Percentiles rank a stretch among this genome's conserved stretches.
These are phyloP conservation scores for Pseudonitzschia multistriata DNA, from an alignment of 108 stramenopile species.

Conservation along the genomic window DNA sequence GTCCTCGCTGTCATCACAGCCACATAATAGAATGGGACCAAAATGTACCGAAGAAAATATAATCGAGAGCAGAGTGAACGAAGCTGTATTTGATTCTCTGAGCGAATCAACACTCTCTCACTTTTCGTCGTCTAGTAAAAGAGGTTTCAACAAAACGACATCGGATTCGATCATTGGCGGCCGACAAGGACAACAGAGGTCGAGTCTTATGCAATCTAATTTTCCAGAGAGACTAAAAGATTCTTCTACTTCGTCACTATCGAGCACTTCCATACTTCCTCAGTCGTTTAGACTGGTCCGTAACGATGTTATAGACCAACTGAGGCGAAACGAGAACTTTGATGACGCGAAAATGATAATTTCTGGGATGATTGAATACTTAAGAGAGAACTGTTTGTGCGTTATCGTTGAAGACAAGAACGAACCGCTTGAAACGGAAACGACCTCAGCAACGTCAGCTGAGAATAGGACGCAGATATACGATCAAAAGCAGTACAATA, in stretches of 20 bases:
- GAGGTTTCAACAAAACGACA: too few species aligned
- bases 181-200: too few species aligned
- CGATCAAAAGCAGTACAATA: background rate
- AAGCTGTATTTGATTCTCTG: background rate
- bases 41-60: background rate
- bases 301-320: slow-evolving; percentile 8
- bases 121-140: too few species aligned
- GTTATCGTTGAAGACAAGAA: background rate
- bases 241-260: background rate
- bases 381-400: slow-evolving; percentile 3
- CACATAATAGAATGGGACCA: background rate
- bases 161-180: too few species aligned
- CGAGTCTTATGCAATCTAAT: too few species aligned
- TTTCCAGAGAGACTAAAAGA: background rate
- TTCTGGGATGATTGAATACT: slow-evolving; percentile 23
- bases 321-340: slow-evolving; percentile 12
- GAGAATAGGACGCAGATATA: background rate
- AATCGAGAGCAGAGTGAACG: background rate
- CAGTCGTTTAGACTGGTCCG: slow-evolving; percentile 13
- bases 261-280: background rate
- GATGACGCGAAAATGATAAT: slow-evolving; percentile 24
- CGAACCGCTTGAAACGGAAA: too few species aligned
- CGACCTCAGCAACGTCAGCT: background rate
- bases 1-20: slow-evolving; percentile 3
- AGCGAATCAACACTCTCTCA: background rate